Conservation (phyloP, 495 filamentous ascomycete genomes). For the Xylaria palmicola region DNA sequence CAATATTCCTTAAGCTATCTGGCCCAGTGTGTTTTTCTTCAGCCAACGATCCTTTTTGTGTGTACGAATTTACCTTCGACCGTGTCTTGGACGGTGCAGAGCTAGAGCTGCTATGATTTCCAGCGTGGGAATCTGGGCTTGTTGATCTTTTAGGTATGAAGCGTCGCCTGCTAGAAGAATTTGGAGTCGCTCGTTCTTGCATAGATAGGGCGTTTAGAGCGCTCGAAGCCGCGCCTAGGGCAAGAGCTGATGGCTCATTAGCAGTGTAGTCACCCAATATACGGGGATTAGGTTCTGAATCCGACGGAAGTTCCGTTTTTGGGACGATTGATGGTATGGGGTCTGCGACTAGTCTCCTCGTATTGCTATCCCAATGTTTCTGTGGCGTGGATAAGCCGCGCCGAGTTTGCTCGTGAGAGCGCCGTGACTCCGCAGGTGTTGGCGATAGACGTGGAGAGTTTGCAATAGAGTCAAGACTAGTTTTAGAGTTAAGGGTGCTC, state of each 20-base stretch:
- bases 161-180: slow-evolving; percentile 15
- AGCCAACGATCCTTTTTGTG: slow-evolving; percentile 16
- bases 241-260: slow-evolving; percentile 34
- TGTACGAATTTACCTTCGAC: background rate
- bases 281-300: slow-evolving; percentile 24
- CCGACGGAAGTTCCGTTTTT: slow-evolving; percentile 20
- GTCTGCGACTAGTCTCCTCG: slow-evolving; percentile 39
- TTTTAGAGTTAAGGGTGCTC: slow-evolving; percentile 47
- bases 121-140: slow-evolving; percentile 15
- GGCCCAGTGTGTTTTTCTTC: slow-evolving; percentile 20
- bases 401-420: slow-evolving; percentile 25
- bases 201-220: slow-evolving; percentile 38
- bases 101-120: slow-evolving; percentile 10
- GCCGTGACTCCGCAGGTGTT: slow-evolving; percentile 14
- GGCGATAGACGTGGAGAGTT: slow-evolving; percentile 16
- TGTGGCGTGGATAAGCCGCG: slow-evolving; percentile 26
- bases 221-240: slow-evolving; percentile 49
- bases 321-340: slow-evolving; percentile 24
- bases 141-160: slow-evolving; percentile 13
- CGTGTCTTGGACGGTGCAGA: background rate
- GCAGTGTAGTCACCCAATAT: slow-evolving; percentile 25
- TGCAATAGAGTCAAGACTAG: slow-evolving; percentile 15
- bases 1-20: slow-evolving; percentile 21
- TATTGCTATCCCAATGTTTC: slow-evolving; percentile 45
- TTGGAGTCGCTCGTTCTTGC: slow-evolving; percentile 26